A percentile compares a stretch with the other conserved stretches of the same genome.
These are phyloP conservation scores for Evernia prunastri DNA, from an alignment of 495 filamentous ascomycete genomes.

Conservation along the genomic window DNA sequence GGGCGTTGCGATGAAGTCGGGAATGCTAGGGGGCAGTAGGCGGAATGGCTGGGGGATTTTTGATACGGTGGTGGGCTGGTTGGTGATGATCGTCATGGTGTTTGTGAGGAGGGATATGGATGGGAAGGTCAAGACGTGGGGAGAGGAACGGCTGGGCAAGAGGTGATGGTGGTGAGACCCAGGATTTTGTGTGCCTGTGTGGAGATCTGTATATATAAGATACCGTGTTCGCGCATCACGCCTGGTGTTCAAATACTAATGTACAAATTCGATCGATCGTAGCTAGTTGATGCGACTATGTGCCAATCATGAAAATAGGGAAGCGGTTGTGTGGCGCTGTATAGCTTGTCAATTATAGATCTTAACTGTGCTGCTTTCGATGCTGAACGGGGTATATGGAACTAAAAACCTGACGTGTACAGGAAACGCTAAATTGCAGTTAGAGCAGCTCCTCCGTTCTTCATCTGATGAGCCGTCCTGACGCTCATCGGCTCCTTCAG, in stretches of 20 bases:
- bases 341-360: neutral
- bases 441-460: neutral
- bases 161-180: neutral
- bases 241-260: neutral
- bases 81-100: conserved; percentile 22
- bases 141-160: conserved; percentile 15
- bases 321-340: neutral
- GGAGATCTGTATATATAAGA: neutral
- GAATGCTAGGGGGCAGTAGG: conserved; percentile 22
- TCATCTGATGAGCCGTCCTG: neutral
- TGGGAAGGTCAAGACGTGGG: conserved; percentile 26
- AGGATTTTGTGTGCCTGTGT: neutral
- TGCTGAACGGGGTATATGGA: neutral
- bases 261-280: neutral
- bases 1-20: conserved; percentile 35
- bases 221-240: neutral
- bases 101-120: conserved; percentile 29
- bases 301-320: neutral
- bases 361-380: neutral
- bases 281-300: neutral
- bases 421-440: neutral
- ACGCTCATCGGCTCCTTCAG: neutral
- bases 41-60: conserved; percentile 25
- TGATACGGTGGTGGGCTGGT: conserved; percentile 26
- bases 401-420: neutral